Percentiles rank a stretch among this genome's conserved stretches.
phyloP scores from a whole-genome alignment of 345 rosid species.

The Eucalyptus melliodora region DNA sequence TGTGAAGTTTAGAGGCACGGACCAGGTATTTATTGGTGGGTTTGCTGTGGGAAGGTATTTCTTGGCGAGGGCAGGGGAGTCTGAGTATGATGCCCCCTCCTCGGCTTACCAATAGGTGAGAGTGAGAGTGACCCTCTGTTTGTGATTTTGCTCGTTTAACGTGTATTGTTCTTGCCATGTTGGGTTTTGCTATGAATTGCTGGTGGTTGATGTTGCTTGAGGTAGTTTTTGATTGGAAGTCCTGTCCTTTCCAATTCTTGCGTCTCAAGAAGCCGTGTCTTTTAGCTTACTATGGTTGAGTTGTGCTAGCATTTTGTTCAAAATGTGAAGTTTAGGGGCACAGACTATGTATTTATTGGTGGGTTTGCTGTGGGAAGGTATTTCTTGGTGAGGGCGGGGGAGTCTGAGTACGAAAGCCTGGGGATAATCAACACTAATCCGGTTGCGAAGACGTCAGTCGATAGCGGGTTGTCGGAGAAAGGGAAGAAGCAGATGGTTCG shows the following conservation, averaged over 20 bases:
- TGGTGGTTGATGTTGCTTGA: neutral
- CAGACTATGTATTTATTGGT: neutral
- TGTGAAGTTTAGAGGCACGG: too few species aligned
- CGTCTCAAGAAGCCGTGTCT: neutral
- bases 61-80: too few species aligned
- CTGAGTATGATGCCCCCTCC: conserved; percentile 30
- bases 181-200: neutral
- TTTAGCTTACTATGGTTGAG: neutral
- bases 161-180: neutral
- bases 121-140: neutral
- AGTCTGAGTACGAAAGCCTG: conserved; percentile 65
- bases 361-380: conserved; percentile 32
- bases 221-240: neutral
- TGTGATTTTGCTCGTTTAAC: neutral
- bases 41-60: too few species aligned
- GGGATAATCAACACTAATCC: conserved; percentile 91
- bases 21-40: too few species aligned
- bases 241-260: neutral
- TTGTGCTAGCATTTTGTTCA: neutral
- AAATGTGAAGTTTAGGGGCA: neutral
- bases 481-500: conserved; percentile 74
- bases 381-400: conserved; percentile 86
- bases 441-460: conserved; percentile 78
- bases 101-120: conserved; percentile 40
- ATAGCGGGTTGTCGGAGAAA: conserved; percentile 67